These are phyloP conservation scores for Conticribra weissflogii DNA, from an alignment of 108 stramenopile species.

Conservation along the genomic window DNA sequence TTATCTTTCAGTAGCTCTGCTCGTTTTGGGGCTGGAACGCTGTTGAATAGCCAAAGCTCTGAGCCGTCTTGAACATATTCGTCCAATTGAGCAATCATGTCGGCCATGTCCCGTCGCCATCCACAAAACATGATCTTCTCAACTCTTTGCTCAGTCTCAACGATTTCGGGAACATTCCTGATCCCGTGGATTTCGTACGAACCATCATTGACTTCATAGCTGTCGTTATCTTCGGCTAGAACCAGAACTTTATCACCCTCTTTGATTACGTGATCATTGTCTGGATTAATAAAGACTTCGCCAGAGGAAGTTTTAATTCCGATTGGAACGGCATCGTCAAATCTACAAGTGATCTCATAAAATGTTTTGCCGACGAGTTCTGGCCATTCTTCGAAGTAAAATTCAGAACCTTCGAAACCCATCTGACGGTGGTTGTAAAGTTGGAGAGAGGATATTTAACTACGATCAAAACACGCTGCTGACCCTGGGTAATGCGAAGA, in stretches of 20 bases:
- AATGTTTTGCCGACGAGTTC: constrained; percentile 50
- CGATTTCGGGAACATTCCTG: constrained; percentile 1
- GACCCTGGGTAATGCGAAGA: too few relatives aligned
- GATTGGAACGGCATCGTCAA: constrained; percentile 53
- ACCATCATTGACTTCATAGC: constrained; percentile 19
- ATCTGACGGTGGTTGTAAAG: too few relatives aligned
- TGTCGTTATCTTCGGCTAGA: constrained; percentile 61
- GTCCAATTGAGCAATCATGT: constrained; percentile 53
- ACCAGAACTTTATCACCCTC: constrained; percentile 48
- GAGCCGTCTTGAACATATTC: constrained; percentile 42
- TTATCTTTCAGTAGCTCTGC: constrained; percentile 39
- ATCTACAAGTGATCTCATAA: constrained; percentile 38
- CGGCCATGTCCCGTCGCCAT: constrained; percentile 62
- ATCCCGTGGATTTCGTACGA: not conserved
- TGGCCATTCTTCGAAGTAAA: constrained; percentile 54
- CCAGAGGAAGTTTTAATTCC: constrained; percentile 37
- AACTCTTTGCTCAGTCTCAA: not conserved
- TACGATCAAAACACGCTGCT: too few relatives aligned
- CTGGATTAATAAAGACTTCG: constrained; percentile 42
- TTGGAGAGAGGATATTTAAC: too few relatives aligned
- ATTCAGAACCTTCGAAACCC: constrained; percentile 57
- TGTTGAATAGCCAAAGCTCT: constrained; percentile 49
- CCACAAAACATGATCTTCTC: constrained; percentile 56
- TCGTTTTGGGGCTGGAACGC: constrained; percentile 26
- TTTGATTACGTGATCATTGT: constrained; percentile 28